These are phyloP conservation scores for Grammothele lineata DNA, from an alignment of 768 basidiomycete species.

Conservation along the genomic window DNA sequence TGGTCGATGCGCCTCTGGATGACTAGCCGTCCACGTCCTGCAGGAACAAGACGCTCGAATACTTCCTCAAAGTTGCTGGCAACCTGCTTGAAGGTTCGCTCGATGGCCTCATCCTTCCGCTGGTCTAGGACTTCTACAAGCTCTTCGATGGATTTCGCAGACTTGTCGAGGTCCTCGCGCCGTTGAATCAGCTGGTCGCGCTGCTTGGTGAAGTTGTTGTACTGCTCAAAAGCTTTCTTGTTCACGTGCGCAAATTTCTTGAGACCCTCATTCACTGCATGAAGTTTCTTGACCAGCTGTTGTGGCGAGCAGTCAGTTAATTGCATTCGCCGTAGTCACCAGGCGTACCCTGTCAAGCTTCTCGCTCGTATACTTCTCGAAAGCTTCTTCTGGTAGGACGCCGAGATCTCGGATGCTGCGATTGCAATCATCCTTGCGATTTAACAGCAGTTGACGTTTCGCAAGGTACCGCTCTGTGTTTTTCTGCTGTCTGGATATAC, in stretches of 20 bases:
- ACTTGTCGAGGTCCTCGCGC: constrained; percentile 87
- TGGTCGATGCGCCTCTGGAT: constrained; percentile 91
- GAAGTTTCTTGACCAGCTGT: constrained; percentile 91
- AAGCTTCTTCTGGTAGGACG: constrained; percentile 95
- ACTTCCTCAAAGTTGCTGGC: constrained; percentile 96
- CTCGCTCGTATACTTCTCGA: constrained; percentile 87
- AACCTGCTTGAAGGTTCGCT: constrained; percentile 97
- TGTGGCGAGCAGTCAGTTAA: neutral
- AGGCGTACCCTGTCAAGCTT: constrained; percentile 76
- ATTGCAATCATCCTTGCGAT: constrained; percentile 91
- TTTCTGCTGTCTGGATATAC: constrained; percentile 90
- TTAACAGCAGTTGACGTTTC: constrained; percentile 81
- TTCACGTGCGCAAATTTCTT: constrained; percentile 99
- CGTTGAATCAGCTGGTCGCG: constrained; percentile 86
- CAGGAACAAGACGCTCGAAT: constrained; percentile 93
- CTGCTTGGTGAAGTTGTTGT: constrained; percentile 96
- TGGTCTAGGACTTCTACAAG: constrained; percentile 93
- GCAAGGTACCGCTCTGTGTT: constrained; percentile 91
- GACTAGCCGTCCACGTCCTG: constrained; percentile 85
- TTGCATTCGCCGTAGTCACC: neutral
- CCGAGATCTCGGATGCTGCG: constrained; percentile 95
- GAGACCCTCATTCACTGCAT: constrained; percentile 84
- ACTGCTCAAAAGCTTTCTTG: constrained; percentile 99
- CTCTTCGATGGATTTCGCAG: constrained; percentile 85
- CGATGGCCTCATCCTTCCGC: constrained; percentile 97